Conservation (phyloP, 148 eudicot genomes). For the Cornus kousa region DNA sequence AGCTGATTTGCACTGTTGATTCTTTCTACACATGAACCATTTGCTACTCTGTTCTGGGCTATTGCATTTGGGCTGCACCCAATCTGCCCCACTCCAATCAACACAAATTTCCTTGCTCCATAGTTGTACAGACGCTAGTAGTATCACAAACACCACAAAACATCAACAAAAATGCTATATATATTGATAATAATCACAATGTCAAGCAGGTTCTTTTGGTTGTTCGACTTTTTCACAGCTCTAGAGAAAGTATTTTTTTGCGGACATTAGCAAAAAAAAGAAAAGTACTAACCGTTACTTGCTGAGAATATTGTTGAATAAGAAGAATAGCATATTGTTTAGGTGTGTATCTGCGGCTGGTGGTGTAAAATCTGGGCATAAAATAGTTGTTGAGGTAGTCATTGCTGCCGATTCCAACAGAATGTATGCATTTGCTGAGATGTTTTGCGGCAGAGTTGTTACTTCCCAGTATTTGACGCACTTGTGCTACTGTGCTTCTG, state of each 20-base stretch:
- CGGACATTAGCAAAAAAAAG: no score
- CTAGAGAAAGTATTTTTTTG: no score
- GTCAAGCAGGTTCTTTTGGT: no score
- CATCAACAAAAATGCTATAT: no score
- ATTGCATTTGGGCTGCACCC: conserved; percentile 55
- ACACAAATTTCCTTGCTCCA: conserved; percentile 54
- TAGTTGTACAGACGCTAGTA: conserved; percentile 42
- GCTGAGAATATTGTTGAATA: conserved; percentile 40
- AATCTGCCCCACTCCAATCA: conserved; percentile 52
- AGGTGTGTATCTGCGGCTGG: conserved; percentile 34
- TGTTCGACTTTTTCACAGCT: no score
- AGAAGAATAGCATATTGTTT: conserved; percentile 38
- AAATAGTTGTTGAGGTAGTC: conserved; percentile 62
- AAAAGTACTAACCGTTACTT: conserved; percentile 31
- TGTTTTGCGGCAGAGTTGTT: conserved; percentile 35
- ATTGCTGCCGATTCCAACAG: conserved; percentile 57
- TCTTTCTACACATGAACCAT: conserved; percentile 40
- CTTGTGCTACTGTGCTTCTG: conserved; percentile 42
- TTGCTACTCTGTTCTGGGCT: conserved; percentile 33
- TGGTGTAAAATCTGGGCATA: conserved; percentile 31
- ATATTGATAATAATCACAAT: no score
- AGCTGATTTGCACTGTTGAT: conserved; percentile 15
- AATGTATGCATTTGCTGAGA: conserved; percentile 45
- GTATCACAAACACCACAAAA: background rate
- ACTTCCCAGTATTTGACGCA: conserved; percentile 34